Percentiles rank a stretch among this genome's conserved stretches.
These are phyloP conservation scores for Viola odorata DNA, from an alignment of 345 rosid species.

Conservation along the genomic window DNA sequence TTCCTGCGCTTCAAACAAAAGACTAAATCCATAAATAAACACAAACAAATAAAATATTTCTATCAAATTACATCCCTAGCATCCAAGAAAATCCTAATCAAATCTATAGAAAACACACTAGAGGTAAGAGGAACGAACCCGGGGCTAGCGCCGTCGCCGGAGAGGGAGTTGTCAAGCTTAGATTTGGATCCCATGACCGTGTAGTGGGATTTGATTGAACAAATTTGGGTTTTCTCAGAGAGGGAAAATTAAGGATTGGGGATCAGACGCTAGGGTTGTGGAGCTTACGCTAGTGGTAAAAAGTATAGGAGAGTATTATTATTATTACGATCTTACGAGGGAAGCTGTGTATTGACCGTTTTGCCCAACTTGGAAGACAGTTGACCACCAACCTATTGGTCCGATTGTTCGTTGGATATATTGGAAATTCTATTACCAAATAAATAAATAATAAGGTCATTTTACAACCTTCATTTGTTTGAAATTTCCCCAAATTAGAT, in stretches of 20 bases:
- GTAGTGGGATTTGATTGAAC: not conserved
- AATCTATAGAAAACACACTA: not conserved
- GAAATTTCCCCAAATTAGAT: too few relatives aligned
- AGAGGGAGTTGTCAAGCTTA: constrained; percentile 38
- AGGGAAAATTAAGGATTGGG: not conserved
- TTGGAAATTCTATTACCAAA: too few relatives aligned
- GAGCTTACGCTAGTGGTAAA: not conserved
- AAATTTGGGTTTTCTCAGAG: not conserved
- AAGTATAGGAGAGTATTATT: not conserved
- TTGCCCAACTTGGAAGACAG: not conserved
- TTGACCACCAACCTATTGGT: too few relatives aligned
- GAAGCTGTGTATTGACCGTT: not conserved
- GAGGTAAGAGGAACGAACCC: constrained; percentile 42
- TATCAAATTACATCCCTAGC: not conserved
- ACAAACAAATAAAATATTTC: not conserved
- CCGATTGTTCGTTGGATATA: too few relatives aligned
- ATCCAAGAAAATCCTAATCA: not conserved
- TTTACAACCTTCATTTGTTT: too few relatives aligned
- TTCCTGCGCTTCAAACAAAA: constrained; percentile 36
- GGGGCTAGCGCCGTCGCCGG: constrained; percentile 76
- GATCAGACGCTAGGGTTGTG: not conserved
- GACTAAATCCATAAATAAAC: not conserved
- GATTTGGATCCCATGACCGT: constrained; percentile 52
- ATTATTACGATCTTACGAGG: not conserved
- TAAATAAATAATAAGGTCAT: too few relatives aligned